Evolutionary conservation across 257 asterid species (phyloP).

Genomic region (Solanum pimpinellifolium): DNA sequence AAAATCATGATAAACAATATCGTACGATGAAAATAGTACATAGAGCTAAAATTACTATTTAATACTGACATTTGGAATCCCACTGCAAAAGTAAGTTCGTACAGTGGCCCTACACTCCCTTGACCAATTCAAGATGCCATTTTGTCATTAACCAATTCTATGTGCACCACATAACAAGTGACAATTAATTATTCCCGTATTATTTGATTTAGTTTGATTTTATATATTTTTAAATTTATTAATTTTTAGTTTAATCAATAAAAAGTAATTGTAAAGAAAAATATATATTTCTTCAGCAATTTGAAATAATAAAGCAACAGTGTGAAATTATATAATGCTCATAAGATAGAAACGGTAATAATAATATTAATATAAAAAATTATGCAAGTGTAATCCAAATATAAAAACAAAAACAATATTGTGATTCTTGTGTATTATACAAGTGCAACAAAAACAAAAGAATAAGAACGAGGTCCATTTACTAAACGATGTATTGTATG

Average conservation of each 20-base stretch:
- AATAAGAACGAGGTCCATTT: background rate
- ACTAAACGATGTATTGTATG: background rate
- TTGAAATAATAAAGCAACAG: too few species aligned
- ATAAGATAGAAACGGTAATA: too few species aligned
- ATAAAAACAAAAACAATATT: too few species aligned
- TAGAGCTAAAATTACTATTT: background rate
- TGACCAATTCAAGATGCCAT: background rate
- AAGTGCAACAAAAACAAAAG: background rate
- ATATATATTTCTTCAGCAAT: too few species aligned
- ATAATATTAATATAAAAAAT: too few species aligned
- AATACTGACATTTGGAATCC: constrained; percentile 14
- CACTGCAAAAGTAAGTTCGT: constrained; percentile 11
- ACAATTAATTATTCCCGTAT: background rate
- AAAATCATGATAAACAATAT: too few species aligned
- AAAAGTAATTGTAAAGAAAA: too few species aligned
- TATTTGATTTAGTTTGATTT: too few species aligned
- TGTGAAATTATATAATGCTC: background rate
- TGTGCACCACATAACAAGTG: background rate
- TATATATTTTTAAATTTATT: too few species aligned
- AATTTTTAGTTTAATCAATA: too few species aligned
- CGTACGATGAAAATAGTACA: rapidly evolving
- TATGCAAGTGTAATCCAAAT: too few species aligned
- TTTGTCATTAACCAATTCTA: background rate
- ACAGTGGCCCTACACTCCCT: background rate
- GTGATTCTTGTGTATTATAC: background rate